Base-by-base conservation (phyloP, 805 yeast genomes). In the Myxozyma vanderwaltii region DNA sequence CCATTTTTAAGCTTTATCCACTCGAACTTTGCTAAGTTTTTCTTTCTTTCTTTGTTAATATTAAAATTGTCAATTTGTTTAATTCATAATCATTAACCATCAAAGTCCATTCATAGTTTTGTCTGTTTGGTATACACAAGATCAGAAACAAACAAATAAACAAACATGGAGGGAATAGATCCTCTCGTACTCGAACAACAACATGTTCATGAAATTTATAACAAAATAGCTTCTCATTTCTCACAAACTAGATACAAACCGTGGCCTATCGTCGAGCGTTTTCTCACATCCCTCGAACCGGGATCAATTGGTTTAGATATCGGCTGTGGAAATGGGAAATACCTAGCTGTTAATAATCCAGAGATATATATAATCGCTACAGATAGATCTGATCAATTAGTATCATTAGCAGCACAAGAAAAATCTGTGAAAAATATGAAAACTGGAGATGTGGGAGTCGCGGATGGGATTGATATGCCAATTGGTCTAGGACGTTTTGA, bases 321-420 rank as follows among this genome's bases (percentile, higher is more conserved):
- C 21, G 99, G 99, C 0, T 92, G 98, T 72, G 99, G 99, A 2
- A 94, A 94, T 71, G 99, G 99, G 1, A 94, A 94, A 70, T 94
- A 94, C 70, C 72, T 92, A 41, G 81, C 81, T 1, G 81, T 91
- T 12, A 39, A 21, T 15, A 91, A 92, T 72, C 77, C 80, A 7
- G 79, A 86, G 46, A 72, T 92, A 2, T 86, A 72, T 68, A 79
- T 91, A 29, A 71, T 92, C 17, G 98, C 97, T 0, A 77, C 82
- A 26, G 80, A 77, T 61, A 55, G 77, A 39, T 73, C 75, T 35
- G 51, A 38, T 19, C 45, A 54, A 26, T 39, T 65, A 12, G 56
- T 59, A 12, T 29, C 46, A 17, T 39, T 55, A 13, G 65, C 67
- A 23, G n/a, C 39, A 12, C 33, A 27, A 7, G 49, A 57, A 35